Base-by-base conservation (phyloP, 257 asterid genomes). In the Przewalskia tangutica region DNA sequence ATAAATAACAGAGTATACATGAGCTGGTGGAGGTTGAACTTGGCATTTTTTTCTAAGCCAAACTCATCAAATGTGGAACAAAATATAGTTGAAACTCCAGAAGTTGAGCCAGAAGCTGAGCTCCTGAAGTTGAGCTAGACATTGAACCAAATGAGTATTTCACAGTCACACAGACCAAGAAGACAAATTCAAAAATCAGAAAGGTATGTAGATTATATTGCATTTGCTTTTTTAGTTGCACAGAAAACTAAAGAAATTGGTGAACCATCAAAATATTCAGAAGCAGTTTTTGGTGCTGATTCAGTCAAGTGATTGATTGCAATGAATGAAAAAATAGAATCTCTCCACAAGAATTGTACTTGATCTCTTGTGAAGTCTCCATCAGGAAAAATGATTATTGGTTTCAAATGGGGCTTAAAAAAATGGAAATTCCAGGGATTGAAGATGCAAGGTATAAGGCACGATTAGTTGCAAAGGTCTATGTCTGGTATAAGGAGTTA, bases 391-490 rank as follows among this genome's bases (percentile, higher is more conserved):
- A n/a, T 27, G 1, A 70, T 64, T 23, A 1, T 68, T 7, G 66
- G 81, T n/a, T 84, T 81, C 34, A 80, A 68, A 71, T 70, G 58
- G 56, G 58, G 70, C 36, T 80, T 36, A n/a, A 68, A 54, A 13
- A 67, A 78, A 1, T 44, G 0, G 51, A 36, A 4, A 32, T 5
- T 20, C 53, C 50, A 34, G 12, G 51, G 6, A 20, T 32, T 59
- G 78, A 53, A 13, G 56, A 60, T 60, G 77, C 11, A 13, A 77
- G 79, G 16, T 83, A 20, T 17, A 77, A 83, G 77, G 67, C 58
- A n/a, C 3, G 79, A 20, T 50, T 77, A 12, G 85, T 83, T n/a
- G 60, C 71, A 9, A 83, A 77, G 10, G 85, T 0, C 27, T 23
- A 23, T 23, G 27, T 23, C 1, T 23, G 27, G 27, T 23, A 23